Evolutionary conservation across 2,329 filamentous ascomycete species (phyloP).

Genomic region (Hypoxylon sp.): DNA sequence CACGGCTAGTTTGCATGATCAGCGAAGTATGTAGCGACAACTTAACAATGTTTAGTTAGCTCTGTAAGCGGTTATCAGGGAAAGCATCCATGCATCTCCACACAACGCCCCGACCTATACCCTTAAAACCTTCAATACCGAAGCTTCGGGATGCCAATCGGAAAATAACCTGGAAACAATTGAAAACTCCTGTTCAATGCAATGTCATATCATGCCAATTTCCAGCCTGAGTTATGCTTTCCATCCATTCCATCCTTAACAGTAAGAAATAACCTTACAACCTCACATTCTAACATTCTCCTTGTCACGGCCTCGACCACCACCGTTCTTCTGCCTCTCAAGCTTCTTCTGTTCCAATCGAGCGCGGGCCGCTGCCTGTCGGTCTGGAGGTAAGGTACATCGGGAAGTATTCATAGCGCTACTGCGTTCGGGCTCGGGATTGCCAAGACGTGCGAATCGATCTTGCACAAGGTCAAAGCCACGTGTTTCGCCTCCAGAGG

Average conservation of each 20-base stretch:
- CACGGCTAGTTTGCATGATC: background rate
- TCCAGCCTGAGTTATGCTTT: slow-evolving; percentile 22
- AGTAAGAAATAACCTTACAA: slow-evolving; percentile 45
- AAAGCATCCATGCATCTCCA: slow-evolving; percentile 1
- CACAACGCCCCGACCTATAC: slow-evolving; percentile 10
- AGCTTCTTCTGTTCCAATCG: slow-evolving; percentile 68
- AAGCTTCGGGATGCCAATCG: slow-evolving; percentile 14
- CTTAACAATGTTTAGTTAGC: background rate
- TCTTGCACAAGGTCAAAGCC: slow-evolving; percentile 63
- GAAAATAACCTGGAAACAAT: background rate
- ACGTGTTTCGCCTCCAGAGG: slow-evolving; percentile 52
- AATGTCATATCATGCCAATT: slow-evolving; percentile 30
- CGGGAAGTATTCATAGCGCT: slow-evolving; percentile 58
- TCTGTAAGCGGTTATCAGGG: background rate
- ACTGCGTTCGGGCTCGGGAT: slow-evolving; percentile 53
- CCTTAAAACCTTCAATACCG: slow-evolving; percentile 3
- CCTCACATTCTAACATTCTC: slow-evolving; percentile 68
- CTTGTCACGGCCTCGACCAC: slow-evolving; percentile 53
- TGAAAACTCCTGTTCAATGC: slow-evolving; percentile 38
- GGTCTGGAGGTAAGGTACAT: slow-evolving; percentile 64
- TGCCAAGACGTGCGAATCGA: slow-evolving; percentile 63
- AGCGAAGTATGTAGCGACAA: background rate
- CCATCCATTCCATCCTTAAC: slow-evolving; percentile 10
- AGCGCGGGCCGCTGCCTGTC: slow-evolving; percentile 68
- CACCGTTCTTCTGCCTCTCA: slow-evolving; percentile 60